Evolutionary conservation across 495 filamentous ascomycete species (phyloP).

Genomic region (Aspergillus biplanus): DNA sequence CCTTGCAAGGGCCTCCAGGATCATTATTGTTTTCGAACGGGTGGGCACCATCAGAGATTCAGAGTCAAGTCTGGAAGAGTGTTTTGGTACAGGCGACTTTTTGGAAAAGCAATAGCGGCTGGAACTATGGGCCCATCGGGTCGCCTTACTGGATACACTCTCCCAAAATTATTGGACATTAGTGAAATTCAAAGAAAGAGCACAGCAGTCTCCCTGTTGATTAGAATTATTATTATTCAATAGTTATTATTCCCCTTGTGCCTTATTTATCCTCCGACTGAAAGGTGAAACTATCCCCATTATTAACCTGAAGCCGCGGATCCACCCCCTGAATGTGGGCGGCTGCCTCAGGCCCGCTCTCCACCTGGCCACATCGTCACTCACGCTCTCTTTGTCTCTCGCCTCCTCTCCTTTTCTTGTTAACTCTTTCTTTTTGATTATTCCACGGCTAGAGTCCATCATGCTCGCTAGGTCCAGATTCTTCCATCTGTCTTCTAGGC

Average conservation of each 20-base stretch:
- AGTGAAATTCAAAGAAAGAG: conserved; percentile 1
- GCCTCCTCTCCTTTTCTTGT: conserved; percentile 19
- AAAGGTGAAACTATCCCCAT: conserved; percentile 6
- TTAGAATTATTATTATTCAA: not conserved
- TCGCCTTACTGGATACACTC: conserved; percentile 10
- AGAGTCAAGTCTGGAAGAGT: not conserved
- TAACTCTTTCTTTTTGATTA: conserved; percentile 15
- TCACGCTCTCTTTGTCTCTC: conserved; percentile 9
- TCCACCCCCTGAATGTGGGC: conserved; percentile 27
- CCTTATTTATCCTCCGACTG: not conserved
- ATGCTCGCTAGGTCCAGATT: conserved; percentile 17
- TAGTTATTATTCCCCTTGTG: not conserved
- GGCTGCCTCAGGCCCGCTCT: conserved; percentile 24
- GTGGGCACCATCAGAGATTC: not conserved
- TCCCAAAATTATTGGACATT: conserved; percentile 17
- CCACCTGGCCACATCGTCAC: conserved; percentile 2
- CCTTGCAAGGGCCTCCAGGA: conserved; percentile 6
- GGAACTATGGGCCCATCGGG: conserved; percentile 13
- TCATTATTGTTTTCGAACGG: not conserved
- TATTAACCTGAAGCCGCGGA: conserved; percentile 25
- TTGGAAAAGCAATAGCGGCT: conserved; percentile 16
- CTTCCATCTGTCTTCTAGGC: conserved; percentile 5
- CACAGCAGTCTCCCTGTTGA: not conserved
- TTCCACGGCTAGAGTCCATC: conserved; percentile 14
- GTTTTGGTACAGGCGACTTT: not conserved